phyloP scores from a whole-genome alignment of 2,329 filamentous ascomycete species.

The Monosporascus sp. region DNA sequence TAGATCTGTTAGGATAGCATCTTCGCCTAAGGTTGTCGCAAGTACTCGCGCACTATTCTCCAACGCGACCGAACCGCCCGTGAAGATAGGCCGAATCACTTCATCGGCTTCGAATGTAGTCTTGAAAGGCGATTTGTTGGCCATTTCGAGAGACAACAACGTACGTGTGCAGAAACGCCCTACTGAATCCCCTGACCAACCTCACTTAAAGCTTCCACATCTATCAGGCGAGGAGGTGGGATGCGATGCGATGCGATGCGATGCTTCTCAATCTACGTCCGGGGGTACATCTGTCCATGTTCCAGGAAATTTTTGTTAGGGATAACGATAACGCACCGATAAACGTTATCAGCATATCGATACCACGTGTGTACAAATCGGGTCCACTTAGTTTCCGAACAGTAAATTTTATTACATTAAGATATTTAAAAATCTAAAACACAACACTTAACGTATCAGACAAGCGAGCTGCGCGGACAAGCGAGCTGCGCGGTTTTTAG shows the following conservation, averaged over 20 bases:
- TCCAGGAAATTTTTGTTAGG: slow-evolving; percentile 17
- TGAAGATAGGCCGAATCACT: slow-evolving; percentile 89
- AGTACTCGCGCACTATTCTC: slow-evolving; percentile 77
- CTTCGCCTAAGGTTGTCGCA: slow-evolving; percentile 86
- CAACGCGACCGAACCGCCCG: slow-evolving; percentile 80
- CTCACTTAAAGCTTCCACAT: neutral
- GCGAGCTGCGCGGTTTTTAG: too few relatives aligned
- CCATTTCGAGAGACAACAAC: slow-evolving; percentile 40
- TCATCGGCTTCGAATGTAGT: slow-evolving; percentile 84
- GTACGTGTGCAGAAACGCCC: slow-evolving; percentile 1
- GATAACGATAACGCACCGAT: slow-evolving; percentile 19
- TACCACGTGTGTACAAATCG: too few relatives aligned
- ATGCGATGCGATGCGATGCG: slow-evolving; percentile 3
- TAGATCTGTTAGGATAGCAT: slow-evolving; percentile 82
- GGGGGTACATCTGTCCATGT: too few relatives aligned
- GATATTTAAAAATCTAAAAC: too few relatives aligned
- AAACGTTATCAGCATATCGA: neutral
- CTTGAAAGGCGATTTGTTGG: slow-evolving; percentile 61
- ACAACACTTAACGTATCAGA: too few relatives aligned
- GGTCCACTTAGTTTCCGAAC: too few relatives aligned
- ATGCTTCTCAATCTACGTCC: too few relatives aligned
- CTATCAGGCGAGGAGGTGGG: slow-evolving; percentile 3
- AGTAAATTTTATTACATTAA: too few relatives aligned
- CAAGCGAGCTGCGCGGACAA: too few relatives aligned
- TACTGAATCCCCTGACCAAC: neutral